These are phyloP conservation scores for Yarrowia sp. DNA, from an alignment of 805 yeast genomes.

Conservation along the genomic window DNA sequence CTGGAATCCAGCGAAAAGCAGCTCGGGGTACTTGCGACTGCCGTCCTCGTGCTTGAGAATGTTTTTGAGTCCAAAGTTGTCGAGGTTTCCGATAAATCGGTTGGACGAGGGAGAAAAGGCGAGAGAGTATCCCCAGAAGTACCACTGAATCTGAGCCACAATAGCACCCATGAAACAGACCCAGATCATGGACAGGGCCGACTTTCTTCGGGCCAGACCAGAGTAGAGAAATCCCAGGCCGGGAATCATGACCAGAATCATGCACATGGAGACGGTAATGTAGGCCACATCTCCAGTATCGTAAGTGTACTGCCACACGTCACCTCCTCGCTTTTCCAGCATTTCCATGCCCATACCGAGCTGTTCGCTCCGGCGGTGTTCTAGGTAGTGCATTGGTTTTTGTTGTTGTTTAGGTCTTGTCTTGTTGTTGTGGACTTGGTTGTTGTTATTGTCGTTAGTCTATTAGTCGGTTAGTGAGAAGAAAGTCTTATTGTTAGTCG, in stretches of 20 bases:
- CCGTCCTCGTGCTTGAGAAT: conserved; percentile 51
- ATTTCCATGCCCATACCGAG: not conserved
- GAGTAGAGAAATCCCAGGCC: conserved; percentile 91
- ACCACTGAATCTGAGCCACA: conserved; percentile 86
- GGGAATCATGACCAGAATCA: conserved; percentile 90
- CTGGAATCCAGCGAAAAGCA: conserved; percentile 82
- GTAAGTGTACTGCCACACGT: conserved; percentile 32
- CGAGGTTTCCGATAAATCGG: conserved; percentile 83
- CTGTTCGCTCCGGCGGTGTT: conserved; percentile 26
- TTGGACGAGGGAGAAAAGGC: conserved; percentile 84
- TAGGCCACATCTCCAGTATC: conserved; percentile 44
- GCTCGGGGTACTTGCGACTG: conserved; percentile 63
- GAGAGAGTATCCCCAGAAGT: conserved; percentile 95
- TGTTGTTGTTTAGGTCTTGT: not conserved
- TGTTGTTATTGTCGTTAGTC: not conserved
- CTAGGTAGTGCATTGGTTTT: conserved; percentile 14
- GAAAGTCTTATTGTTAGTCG: not conserved
- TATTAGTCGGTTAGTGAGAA: not conserved
- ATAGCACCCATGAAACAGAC: conserved; percentile 69
- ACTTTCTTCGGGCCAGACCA: conserved; percentile 84
- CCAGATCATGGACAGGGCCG: conserved; percentile 86
- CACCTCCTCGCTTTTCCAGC: conserved; percentile 5
- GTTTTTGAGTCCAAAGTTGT: conserved; percentile 76
- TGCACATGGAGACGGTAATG: conserved; percentile 40
- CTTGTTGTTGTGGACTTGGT: not conserved